phyloP scores from a whole-genome alignment of 768 basidiomycete species.

The Lactifluus piperatus region DNA sequence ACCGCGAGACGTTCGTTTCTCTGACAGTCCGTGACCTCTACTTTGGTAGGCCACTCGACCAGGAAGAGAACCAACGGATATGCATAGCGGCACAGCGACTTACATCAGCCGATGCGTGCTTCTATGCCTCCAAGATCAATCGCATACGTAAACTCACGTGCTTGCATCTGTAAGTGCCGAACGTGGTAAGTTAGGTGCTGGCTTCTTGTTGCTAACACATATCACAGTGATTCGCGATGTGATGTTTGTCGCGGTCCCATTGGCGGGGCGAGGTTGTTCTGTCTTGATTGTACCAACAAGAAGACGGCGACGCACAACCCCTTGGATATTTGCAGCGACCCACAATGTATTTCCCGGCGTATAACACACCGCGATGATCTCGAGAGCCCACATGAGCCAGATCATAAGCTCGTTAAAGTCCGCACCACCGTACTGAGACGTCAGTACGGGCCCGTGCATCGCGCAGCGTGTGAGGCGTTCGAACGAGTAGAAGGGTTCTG shows the following conservation, averaged over 20 bases:
- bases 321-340: constrained; percentile 26
- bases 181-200: too few species aligned
- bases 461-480: neutral
- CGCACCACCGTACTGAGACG: neutral
- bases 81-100: constrained; percentile 13
- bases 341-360: constrained; percentile 19
- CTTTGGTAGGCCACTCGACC: constrained; percentile 20
- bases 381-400: neutral
- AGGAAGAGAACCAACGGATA: constrained; percentile 21
- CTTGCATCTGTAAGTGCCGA: too few species aligned
- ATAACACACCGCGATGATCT: constrained; percentile 18
- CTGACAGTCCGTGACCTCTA: constrained; percentile 21
- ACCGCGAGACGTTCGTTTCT: constrained; percentile 23
- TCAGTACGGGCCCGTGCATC: neutral
- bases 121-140: constrained; percentile 21
- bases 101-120: constrained; percentile 24
- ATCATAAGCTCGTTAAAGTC: neutral
- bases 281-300: constrained; percentile 26
- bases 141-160: constrained; percentile 21
- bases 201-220: neutral
- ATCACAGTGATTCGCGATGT: constrained; percentile 19
- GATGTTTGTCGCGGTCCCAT: constrained; percentile 24
- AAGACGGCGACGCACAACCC: constrained; percentile 10
- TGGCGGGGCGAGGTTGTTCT: constrained; percentile 26
- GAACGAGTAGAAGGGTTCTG: neutral